Base-by-base conservation (phyloP, 139 green algal species). In the Tetratostichococcus sp. region DNA sequence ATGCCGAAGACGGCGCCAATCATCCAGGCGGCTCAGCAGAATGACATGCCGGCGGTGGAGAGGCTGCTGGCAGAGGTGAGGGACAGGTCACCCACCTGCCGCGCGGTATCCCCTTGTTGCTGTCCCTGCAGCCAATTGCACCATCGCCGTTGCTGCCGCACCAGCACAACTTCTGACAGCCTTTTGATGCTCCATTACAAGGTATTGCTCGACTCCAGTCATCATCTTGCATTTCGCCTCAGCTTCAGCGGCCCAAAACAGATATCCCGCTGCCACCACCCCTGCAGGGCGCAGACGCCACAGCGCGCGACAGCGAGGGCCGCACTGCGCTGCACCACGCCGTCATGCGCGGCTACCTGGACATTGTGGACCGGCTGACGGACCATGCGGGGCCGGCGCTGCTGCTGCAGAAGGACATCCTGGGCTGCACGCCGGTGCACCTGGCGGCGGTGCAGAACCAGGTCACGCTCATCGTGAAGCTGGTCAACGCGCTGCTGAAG, bases 391-490 rank as follows among this genome's bases (percentile, higher is more conserved):
- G 77, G 35, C 77, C 85, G 21, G 69, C 35, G 65, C 65, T 89
- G 39, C 70, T 89, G 69, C 73, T 90, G 28, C 73, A 73, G 17
- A 84, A 83, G 33, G 86, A 91, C 72, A 80, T 91, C 17, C 73
- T 91, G 31, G 80, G 75, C 42, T 90, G 85, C 73, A 91, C 86
- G 1, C 86, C 86, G 1, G 77, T 91, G 28, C 86, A 91, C 76
- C 72, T 91, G 34, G 86, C 85, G 19, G 86, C 86, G 30, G 76
- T 90, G 50, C 84, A 89, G 71, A 89, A 89, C 50, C 84, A 89
- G 78, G 80, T 89, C 67, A 81, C 79, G 30, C 76, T 91, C 30
- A 88, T 90, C 50, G 67, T 85, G 65, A 77, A 79, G 65, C 77
- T 91, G 57, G 86, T 89, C 66, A 75, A 81, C 30, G 82, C 86